phyloP scores from a whole-genome alignment of 2,329 filamentous ascomycete genomes.

The Trichophyton benhamiae region DNA sequence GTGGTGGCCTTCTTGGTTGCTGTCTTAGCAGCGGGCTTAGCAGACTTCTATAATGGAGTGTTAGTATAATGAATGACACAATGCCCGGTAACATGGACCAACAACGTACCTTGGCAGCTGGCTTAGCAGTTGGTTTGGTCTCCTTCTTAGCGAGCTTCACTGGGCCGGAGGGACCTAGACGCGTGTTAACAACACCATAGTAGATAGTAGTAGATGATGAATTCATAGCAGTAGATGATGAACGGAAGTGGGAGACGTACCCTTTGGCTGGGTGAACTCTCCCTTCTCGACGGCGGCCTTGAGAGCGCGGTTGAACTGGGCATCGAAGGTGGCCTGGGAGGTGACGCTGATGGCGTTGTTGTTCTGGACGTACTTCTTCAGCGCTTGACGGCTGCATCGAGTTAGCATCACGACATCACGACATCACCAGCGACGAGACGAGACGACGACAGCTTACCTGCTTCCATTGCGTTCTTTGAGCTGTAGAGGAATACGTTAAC shows the following conservation, averaged over 20 bases:
- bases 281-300: constrained; percentile 74
- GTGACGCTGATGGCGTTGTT: constrained; percentile 48
- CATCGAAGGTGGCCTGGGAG: constrained; percentile 49
- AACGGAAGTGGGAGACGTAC: constrained; percentile 38
- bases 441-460: constrained; percentile 42
- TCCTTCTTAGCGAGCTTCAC: constrained; percentile 87
- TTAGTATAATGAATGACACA: background rate
- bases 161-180: constrained; percentile 64
- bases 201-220: background rate
- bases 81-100: background rate
- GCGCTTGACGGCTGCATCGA: constrained; percentile 49
- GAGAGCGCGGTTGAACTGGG: constrained; percentile 76
- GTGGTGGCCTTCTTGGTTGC: constrained; percentile 19
- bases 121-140: constrained; percentile 27
- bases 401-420: constrained; percentile 10
- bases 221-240: background rate
- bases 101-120: constrained; percentile 20
- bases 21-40: constrained; percentile 24
- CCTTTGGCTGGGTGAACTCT: constrained; percentile 81
- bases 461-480: constrained; percentile 59
- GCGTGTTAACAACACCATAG: constrained; percentile 20
- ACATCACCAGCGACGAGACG: constrained; percentile 14
- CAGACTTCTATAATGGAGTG: constrained; percentile 5
- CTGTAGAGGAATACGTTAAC: constrained; percentile 42
- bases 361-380: constrained; percentile 62